Evolutionary conservation across 2,329 filamentous ascomycete species (phyloP), one percentile per base, ranked within the genome.

Genomic region (Pestalotiopsis sp.): DNA sequence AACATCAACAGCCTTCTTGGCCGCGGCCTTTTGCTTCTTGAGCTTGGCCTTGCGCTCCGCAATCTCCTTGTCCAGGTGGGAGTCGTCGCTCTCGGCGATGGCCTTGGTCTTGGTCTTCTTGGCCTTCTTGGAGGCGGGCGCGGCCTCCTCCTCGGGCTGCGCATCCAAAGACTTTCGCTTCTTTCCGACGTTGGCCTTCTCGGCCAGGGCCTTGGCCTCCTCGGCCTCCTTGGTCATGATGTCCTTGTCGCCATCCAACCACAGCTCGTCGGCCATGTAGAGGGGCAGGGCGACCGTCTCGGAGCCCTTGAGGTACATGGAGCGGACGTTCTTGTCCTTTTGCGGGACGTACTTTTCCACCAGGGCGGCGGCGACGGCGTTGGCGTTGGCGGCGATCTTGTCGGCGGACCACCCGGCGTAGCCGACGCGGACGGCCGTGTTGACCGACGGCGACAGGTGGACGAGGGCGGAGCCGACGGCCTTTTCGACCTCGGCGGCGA

Each of bases 241-340:
- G 76, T 92, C 89, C 71, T 93, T 91, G 70, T 90, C 87, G 2
- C 52, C 61, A 72, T 96, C 93, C 17, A 91, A 81, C 94, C 96
- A 99, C 72, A 99, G 86, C 85, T 98, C 94, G 74, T 94, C 92
- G 4, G 95, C 93, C 78, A 97, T 84, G 93, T 94, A 99, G 78
- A 99, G 91, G n/a, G 96, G 96, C 76, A 99, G 86, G 9, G 95
- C 92, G 70, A 91, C 92, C 4, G 95, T 97, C 77, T 93, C 90
- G 36, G 93, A 92, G 3, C 94, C 93, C 87, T 98, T 99, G 85
- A 99, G 87, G 80, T 97, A 94, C 70, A 99, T 84, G 71, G 89
- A 89, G 80, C 91, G 91, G 72, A 98, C 87, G 79, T 95, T 96
- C 76, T 89, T 89, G 94, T 95, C 98, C 76, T 94, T 91, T 79